Conservation (phyloP, 148 eudicot species). For the Hydrangea macrophylla region DNA sequence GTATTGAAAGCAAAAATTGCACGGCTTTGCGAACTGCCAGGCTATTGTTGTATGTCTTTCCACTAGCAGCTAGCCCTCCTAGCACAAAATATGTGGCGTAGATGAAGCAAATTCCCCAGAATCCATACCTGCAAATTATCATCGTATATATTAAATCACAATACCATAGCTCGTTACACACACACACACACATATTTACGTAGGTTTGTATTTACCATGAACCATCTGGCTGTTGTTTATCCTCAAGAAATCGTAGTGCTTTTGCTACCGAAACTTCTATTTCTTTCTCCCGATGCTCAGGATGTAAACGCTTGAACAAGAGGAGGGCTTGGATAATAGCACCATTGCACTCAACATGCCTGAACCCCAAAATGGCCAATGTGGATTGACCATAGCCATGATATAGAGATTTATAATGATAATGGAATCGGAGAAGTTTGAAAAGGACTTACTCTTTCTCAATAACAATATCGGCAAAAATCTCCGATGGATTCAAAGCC, state of each 20-base stretch:
- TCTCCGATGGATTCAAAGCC: conserved; percentile 47
- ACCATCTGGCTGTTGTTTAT: conserved; percentile 40
- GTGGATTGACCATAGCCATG: neutral
- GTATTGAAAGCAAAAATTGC: conserved; percentile 25
- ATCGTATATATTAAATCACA: neutral
- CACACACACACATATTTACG: no score
- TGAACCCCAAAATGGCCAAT: conserved; percentile 6
- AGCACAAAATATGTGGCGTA: conserved; percentile 45
- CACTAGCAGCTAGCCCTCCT: conserved; percentile 33
- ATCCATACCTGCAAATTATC: conserved; percentile 39
- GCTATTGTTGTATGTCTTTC: conserved; percentile 32
- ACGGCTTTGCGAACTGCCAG: conserved; percentile 38
- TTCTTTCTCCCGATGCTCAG: conserved; percentile 35
- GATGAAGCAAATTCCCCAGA: conserved; percentile 49
- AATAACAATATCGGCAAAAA: conserved; percentile 45
- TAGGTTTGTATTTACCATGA: conserved; percentile 55
- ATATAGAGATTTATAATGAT: no score
- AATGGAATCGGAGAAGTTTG: neutral
- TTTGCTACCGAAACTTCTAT: conserved; percentile 33
- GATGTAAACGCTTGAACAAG: conserved; percentile 30
- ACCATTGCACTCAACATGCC: conserved; percentile 43
- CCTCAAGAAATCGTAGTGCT: conserved; percentile 32
- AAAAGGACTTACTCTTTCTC: conserved; percentile 35
- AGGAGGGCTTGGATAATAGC: conserved; percentile 35
- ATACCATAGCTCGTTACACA: neutral